Base-by-base conservation (phyloP, 176 grass and related monocot genomes). In the Triticum turgidum region DNA sequence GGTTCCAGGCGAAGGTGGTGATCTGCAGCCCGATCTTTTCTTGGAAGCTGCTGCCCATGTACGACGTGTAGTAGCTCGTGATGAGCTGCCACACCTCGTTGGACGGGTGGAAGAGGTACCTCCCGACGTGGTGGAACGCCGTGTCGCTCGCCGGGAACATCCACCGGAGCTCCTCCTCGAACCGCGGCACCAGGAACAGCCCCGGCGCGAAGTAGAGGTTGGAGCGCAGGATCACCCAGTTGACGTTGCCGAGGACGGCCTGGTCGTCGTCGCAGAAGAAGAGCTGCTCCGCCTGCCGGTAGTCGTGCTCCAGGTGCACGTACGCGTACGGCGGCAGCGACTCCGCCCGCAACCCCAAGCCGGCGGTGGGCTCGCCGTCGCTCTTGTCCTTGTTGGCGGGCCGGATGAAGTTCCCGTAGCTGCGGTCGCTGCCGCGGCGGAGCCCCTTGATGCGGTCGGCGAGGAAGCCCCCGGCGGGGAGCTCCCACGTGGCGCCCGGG, bases 211-310 rank as follows among this genome's bases (percentile, higher is more conserved):
- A 96, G 89, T 96, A 96, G 67, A 91, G 85, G 65, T 96, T 47
- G 27, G 94, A 96, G 24, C 86, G 91, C 68, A 96, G 73, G 2
- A 96, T 8, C 51, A 96, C 74, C 94, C 94, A 96, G 65, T 93
- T 93, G 33, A 93, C 79, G 64, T 91, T 89, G 15, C 54, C 45
- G 38, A 91, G 81, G 18, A 88, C 68, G 32, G 71, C 39, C 73
- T 96, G 91, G 30, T 96, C 85, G 64, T 88, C 91, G 73, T 93
- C 87, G 64, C 91, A 92, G 85, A 92, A 94, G 90, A 94, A 94
- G 80, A 83, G 73, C 66, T 86, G 82, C 51, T 94, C 93, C 0
- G 78, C 59, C 29, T 77, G 65, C 34, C 51, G 81, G 78, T 94
- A 92, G 77, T 94, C 87, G 76, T 88, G 87, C 78, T 82, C 82